Evolutionary conservation across 352 stramenopile genomes (phyloP), one percentile per base, ranked within the genome.

Genomic region (Phytophthora citrophthora): DNA sequence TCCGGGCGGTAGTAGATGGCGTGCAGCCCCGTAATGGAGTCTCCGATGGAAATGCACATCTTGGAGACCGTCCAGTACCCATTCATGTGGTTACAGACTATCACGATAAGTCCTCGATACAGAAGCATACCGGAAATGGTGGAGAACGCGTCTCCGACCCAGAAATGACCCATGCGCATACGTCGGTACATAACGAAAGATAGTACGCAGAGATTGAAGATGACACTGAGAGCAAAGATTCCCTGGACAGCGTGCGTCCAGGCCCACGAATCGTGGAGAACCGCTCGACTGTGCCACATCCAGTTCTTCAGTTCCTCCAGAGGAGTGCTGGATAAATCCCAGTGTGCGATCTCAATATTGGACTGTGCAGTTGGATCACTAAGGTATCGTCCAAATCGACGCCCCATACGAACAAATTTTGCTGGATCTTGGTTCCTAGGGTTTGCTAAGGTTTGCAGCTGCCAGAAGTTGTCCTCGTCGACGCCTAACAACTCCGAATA

Each of bases 231-330:
- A 5, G 54, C 70, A 18, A 79, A 72, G 10, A 69, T 18, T 5
- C 57, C 27, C 27, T 81, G 73, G 1, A 77, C 32, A 12, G 60
- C 40, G 18, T 77, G 74, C 1, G 50, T 64, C 76, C 76, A 84
- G 1, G 69, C 62, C 76, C 76, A 84, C 34, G 62, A 68, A 40
- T 84, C 70, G 4, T 63, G 65, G 0, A 80, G 52, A 13, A 76
- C 56, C 5, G 66, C 36, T 7, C 52, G 34, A 16, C 66, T 62
- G 5, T 58, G 26, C 68, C 68, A 80, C 5, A 40, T 18, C 62
- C 58, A 74, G 13, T 40, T n/a, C 7, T 20, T 34, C 6, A 85
- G 43, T 4, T 67, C 51, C 3, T 23, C 15, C 8, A 55, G 4
- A 4, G 70, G 66, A 32, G 56, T 45, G 12, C 8, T 58, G 1